Evolutionary conservation across 345 rosid genomes (phyloP).

Genomic region (Excoecaria agallocha): DNA sequence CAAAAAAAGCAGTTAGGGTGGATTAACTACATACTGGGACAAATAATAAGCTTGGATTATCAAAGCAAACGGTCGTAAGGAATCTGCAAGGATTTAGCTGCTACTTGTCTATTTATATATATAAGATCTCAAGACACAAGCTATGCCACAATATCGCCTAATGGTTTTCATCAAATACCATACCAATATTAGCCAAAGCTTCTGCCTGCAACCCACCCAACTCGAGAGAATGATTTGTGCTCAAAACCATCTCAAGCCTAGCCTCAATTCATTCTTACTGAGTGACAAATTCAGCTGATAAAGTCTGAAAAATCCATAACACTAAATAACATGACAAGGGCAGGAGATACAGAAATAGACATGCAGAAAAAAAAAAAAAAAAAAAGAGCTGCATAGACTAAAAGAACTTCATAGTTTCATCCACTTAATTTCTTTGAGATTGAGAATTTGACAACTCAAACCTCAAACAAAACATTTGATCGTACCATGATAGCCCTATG

Average conservation of each 20-base stretch:
- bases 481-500: not conserved
- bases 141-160: not conserved
- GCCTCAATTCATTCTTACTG: not conserved
- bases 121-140: not conserved
- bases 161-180: not conserved
- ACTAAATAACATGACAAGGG: too few relatives aligned
- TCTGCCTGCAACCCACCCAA: not conserved
- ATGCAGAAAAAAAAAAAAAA: not conserved
- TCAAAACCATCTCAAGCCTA: not conserved
- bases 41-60: not conserved
- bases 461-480: not conserved
- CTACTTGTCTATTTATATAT: not conserved
- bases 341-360: not conserved
- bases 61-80: not conserved
- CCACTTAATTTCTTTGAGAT: not conserved
- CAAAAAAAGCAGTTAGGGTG: too few relatives aligned
- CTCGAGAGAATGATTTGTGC: not conserved
- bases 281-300: not conserved
- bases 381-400: not conserved
- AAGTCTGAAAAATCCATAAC: not conserved
- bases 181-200: not conserved
- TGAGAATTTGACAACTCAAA: not conserved
- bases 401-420: not conserved
- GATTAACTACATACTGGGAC: not conserved
- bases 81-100: not conserved